A percentile compares a stretch with the other conserved stretches of the same genome.
phyloP scores from a whole-genome alignment of 2,329 filamentous ascomycete species.

The Colletotrichum sojae region DNA sequence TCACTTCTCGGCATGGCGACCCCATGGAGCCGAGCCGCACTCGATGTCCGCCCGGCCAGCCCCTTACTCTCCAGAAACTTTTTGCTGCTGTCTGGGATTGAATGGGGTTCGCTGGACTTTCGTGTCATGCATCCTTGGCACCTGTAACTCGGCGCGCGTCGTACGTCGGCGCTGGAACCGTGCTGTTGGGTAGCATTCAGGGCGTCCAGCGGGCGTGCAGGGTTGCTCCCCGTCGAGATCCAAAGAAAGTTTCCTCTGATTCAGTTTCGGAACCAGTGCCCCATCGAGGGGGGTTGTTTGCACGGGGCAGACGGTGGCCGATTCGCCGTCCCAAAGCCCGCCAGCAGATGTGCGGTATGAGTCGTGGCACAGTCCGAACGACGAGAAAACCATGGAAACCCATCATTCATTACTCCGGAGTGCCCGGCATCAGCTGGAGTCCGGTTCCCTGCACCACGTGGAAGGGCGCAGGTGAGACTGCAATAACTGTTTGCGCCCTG shows the following conservation, averaged over 20 bases:
- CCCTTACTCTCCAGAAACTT: slow-evolving; percentile 35
- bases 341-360: not conserved
- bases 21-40: not conserved
- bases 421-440: slow-evolving; percentile 23
- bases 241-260: slow-evolving; percentile 32
- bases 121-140: slow-evolving; percentile 34
- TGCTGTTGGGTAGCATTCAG: slow-evolving; percentile 17
- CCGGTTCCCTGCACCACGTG: slow-evolving; percentile 27
- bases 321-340: not conserved
- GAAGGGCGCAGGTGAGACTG: not conserved
- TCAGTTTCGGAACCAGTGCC: slow-evolving; percentile 37
- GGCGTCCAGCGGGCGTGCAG: not conserved
- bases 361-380: slow-evolving; percentile 18
- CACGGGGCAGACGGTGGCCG: slow-evolving; percentile 11
- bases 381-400: not conserved
- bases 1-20: not conserved
- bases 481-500: slow-evolving; percentile 12
- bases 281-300: not conserved
- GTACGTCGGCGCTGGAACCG: slow-evolving; percentile 19
- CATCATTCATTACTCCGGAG: slow-evolving; percentile 16
- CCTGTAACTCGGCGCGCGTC: slow-evolving; percentile 29
- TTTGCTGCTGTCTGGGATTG: slow-evolving; percentile 39
- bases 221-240: slow-evolving; percentile 19
- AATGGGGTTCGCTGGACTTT: slow-evolving; percentile 23
- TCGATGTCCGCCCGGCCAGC: not conserved